Evolutionary conservation across 2,329 filamentous ascomycete species (phyloP), one percentile per base, ranked within the genome.

Genomic region (Fusarium kyushuense): DNA sequence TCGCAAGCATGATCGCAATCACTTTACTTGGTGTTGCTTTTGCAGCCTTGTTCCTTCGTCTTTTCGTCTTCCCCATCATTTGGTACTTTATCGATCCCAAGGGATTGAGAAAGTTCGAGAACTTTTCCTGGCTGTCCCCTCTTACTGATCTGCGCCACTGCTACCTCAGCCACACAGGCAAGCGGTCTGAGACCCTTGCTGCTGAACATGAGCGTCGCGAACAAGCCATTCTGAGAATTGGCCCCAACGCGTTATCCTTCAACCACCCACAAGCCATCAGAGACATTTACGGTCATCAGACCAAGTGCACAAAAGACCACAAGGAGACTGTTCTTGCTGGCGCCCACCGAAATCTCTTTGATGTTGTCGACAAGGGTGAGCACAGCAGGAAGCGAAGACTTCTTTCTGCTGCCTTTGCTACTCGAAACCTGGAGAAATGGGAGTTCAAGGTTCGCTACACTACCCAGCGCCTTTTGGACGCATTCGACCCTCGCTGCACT

Each of bases 361-460:
- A 87, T 71, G 83, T 84, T 2, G 72, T 84, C 13, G 83, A 87
- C 69, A 84, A 84, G 73, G 68, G 75, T 13, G 84, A 87, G 8
- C 85, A 87, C 63, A 78, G 81, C 2, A 77, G 82, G 10, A 86
- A 86, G 72, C 79, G 84, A 32, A 82, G 83, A 58, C 77, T 84
- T 4, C 72, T 87, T 5, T 82, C 83, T 1, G 79, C 79, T 1
- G 84, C 84, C 1, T 87, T 85, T 63, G 84, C 85, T 0, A 72
- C 84, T 46, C 84, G 84, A 73, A 86, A 86, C 65, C 79, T 86
- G 2, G 84, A 85, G 67, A 78, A 76, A 5, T 86, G 85, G 84
- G 84, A 87, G 66, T 80, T 82, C 76, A 87, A 86, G 67, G 84
- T 87, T 8, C 82, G 82, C n/a, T 84, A 87, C 66, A 86, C 85